phyloP scores from a whole-genome alignment of 2,329 filamentous ascomycete genomes.

The Zymoseptoria brevis region DNA sequence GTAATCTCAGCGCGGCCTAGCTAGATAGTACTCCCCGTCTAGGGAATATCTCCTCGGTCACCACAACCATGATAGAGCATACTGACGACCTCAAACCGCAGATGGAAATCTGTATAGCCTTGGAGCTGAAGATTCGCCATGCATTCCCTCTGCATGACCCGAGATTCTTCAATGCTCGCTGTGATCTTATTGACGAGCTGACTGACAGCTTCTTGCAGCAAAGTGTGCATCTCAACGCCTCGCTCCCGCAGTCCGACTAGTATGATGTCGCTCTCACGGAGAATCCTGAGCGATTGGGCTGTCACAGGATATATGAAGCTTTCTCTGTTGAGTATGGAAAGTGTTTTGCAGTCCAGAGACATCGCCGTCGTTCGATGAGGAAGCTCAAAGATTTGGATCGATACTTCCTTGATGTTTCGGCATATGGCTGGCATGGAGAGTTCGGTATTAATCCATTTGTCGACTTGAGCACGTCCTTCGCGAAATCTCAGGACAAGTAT shows the following conservation, averaged over 20 bases:
- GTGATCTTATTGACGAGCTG: conserved; percentile 7
- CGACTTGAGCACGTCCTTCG: conserved; percentile 11
- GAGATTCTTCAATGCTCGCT: conserved; percentile 1
- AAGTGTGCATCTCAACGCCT: neutral
- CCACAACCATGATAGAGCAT: neutral
- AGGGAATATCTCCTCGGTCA: too few relatives aligned
- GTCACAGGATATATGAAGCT: conserved; percentile 8
- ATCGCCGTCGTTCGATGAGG: conserved; percentile 11
- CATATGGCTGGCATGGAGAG: neutral
- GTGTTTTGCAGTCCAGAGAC: conserved; percentile 3
- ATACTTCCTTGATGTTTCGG: conserved; percentile 7
- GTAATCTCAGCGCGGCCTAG: too few relatives aligned
- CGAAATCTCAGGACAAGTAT: conserved; percentile 9
- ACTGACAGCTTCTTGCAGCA: neutral
- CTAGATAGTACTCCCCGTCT: too few relatives aligned
- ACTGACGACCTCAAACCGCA: conserved; percentile 12
- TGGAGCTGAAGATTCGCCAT: conserved; percentile 13
- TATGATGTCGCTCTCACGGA: conserved; percentile 2
- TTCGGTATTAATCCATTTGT: conserved; percentile 7
- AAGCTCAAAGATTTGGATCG: conserved; percentile 12
- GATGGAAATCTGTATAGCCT: conserved; percentile 13
- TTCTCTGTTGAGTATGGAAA: conserved; percentile 5
- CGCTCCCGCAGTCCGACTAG: neutral
- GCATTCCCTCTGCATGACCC: conserved; percentile 7
- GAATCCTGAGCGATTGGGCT: conserved; percentile 1